These are phyloP conservation scores for Salix purpurea DNA, from an alignment of 345 rosid species.

Conservation along the genomic window DNA sequence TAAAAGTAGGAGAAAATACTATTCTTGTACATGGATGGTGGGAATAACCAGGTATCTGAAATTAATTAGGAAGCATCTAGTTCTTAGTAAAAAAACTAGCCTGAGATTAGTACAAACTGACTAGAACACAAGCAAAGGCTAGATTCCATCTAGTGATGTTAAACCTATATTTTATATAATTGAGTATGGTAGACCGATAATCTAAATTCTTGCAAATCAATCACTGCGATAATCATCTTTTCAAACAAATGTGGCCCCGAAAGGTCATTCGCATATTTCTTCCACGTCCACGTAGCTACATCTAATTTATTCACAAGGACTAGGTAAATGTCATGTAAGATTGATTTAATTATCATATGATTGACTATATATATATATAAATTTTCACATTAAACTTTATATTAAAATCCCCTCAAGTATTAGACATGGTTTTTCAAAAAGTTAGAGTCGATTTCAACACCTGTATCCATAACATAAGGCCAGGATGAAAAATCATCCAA, in stretches of 20 bases:
- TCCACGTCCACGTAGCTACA: background rate
- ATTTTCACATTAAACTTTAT: background rate
- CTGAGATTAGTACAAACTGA: no score
- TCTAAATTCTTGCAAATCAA: no score
- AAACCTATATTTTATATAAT: no score
- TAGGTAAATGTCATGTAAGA: background rate
- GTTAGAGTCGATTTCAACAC: background rate
- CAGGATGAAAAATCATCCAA: background rate
- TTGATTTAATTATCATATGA: background rate
- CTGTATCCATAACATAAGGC: background rate
- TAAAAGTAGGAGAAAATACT: no score
- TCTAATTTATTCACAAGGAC: background rate
- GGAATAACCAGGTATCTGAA: no score
- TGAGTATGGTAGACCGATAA: no score
- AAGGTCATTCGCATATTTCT: background rate
- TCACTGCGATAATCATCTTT: no score
- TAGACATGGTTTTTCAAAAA: background rate
- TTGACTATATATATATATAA: background rate
- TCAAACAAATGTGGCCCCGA: background rate
- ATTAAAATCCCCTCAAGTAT: background rate
- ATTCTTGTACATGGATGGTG: no score
- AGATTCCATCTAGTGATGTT: no score
- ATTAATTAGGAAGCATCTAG: no score
- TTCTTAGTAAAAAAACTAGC: no score
- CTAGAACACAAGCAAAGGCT: no score